Conservation (phyloP, 257 asterid genomes). For the Solanum corneliomulleri region DNA sequence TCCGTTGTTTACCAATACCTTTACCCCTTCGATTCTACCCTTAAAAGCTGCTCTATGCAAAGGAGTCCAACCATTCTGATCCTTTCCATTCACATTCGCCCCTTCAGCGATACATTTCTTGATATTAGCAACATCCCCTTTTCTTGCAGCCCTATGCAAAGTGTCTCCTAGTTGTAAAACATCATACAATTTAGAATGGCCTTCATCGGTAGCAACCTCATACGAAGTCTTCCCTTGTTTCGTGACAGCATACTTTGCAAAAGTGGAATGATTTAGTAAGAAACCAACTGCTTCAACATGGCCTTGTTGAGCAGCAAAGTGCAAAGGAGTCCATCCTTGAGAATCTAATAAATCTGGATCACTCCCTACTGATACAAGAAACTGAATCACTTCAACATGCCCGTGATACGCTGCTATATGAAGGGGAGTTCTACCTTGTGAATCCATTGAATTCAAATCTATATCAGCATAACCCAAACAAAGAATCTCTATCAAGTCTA, state of each 20-base stretch:
- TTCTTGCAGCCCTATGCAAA: constrained; percentile 45
- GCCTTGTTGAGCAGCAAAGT: constrained; percentile 42
- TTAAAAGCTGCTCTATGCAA: constrained; percentile 60
- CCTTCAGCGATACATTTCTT: constrained; percentile 45
- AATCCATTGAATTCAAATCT: constrained; percentile 31
- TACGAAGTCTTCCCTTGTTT: constrained; percentile 47
- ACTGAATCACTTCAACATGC: constrained; percentile 27
- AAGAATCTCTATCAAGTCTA: constrained; percentile 41
- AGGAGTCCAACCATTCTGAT: constrained; percentile 77
- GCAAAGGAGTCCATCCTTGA: constrained; percentile 48
- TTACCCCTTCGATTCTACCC: constrained; percentile 51
- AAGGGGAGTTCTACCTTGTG: constrained; percentile 37
- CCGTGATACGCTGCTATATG: constrained; percentile 44
- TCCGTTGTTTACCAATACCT: constrained; percentile 38
- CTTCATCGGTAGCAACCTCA: constrained; percentile 36
- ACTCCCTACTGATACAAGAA: constrained; percentile 38
- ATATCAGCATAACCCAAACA: constrained; percentile 32
- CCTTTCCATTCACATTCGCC: constrained; percentile 38
- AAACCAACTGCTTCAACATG: constrained; percentile 22
- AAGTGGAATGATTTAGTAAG: constrained; percentile 24
- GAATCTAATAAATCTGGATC: constrained; percentile 26
- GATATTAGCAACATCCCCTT: constrained; percentile 33
- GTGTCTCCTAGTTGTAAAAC: constrained; percentile 29
- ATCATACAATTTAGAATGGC: constrained; percentile 28
- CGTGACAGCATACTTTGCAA: constrained; percentile 30